Base-by-base conservation (phyloP, 768 basidiomycete genomes). In the Mycena capillaripes region DNA sequence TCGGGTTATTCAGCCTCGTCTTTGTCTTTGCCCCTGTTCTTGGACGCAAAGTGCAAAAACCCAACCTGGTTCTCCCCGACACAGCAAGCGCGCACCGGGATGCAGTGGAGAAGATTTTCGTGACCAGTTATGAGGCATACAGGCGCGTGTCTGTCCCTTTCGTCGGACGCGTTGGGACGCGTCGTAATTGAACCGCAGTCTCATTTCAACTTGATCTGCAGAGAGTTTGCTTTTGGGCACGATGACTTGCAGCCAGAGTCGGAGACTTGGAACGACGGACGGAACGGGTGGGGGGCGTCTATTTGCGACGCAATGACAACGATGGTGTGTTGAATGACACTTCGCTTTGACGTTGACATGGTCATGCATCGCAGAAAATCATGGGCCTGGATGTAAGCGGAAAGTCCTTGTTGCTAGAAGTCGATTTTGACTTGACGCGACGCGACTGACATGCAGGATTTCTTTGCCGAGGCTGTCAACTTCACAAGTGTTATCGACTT, bases 191-290 rank as follows among this genome's bases (percentile, higher is more conserved):
- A 44, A 11, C 32, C 25, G 17, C 68, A 34, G 23, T 14, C 53
- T 48, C 25, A 48, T 23, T 32, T 19, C 62, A 30, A 56, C 25
- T 57, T 63, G 17, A 14, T 60, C 46, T 50, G 29, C 32, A 92
- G 91, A 76, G 70, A 84, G 38, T 86, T 86, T 70, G 91, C 92
- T 0, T 90, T 84, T 77, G 87, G 89, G 0, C 89, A 92, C 71
- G 92, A 93, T 63, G 87, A 92, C 61, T 79, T 92, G 23, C 80
- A 82, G 7, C 91, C 91, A 0, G 76, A 89, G 21, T 84, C 82
- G 16, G 74, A 86, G 78, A 79, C 84, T 65, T 84, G 78, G 79
- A 75, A 44, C 4, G 85, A 87, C 59, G 77, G 66, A 40, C 78
- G 78, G 36, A 75, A 82, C 72, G 81, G 82, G 16, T 83, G 79